Evolutionary conservation across 1,284 basidiomycete genomes (phyloP).

Genomic region (Sporisorium reilianum): DNA sequence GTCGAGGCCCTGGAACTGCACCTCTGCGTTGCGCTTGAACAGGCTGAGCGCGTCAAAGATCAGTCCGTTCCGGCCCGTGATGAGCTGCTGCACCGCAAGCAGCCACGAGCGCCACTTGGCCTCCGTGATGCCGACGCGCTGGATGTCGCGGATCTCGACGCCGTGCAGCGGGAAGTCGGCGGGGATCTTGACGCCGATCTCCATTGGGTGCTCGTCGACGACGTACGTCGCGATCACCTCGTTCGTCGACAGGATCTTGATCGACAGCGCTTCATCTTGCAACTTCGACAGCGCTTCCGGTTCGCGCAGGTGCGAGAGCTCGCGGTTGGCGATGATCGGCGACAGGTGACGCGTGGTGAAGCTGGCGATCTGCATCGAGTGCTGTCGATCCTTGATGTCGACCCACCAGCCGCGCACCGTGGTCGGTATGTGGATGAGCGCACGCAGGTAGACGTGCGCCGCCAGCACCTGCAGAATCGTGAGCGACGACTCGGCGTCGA

Average conservation of each 20-base stretch:
- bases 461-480: conserved; percentile 78
- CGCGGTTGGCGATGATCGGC: conserved; percentile 85
- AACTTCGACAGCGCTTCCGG: conserved; percentile 77
- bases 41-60: conserved; percentile 90
- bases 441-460: conserved; percentile 80
- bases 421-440: conserved; percentile 61
- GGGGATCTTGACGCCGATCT: conserved; percentile 88
- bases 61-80: conserved; percentile 85
- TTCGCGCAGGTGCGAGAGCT: conserved; percentile 81
- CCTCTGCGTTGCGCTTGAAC: conserved; percentile 92
- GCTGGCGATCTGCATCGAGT: conserved; percentile 79
- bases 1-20: conserved; percentile 66
- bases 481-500: conserved; percentile 54
- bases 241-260: conserved; percentile 77
- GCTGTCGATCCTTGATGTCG: conserved; percentile 87
- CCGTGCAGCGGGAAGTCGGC: conserved; percentile 89
- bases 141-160: conserved; percentile 87
- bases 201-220: conserved; percentile 94
- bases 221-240: conserved; percentile 76
- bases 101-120: conserved; percentile 94
- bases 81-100: conserved; percentile 89
- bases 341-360: conserved; percentile 92
- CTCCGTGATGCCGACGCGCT: conserved; percentile 84
- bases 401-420: conserved; percentile 80
- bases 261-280: conserved; percentile 81